Percentiles rank a stretch among this genome's conserved stretches.
phyloP scores from a whole-genome alignment of 805 yeast genomes.

The Spathaspora arborariae region DNA sequence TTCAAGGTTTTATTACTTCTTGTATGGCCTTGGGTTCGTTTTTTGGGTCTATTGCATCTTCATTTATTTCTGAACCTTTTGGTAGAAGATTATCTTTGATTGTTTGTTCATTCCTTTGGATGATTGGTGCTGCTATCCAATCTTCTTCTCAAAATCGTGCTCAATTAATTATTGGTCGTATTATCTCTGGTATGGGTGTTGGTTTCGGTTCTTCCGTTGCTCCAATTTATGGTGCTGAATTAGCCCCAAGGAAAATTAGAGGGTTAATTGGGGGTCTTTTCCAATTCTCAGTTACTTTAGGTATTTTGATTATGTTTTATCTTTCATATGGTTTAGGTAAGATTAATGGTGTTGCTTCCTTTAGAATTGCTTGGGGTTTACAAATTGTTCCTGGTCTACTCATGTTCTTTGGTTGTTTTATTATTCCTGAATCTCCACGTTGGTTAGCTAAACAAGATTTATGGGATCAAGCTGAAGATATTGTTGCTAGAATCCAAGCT shows the following conservation, averaged over 20 bases:
- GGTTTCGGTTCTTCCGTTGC: slow-evolving; percentile 66
- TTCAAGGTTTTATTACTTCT: slow-evolving; percentile 73
- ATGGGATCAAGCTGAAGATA: slow-evolving; percentile 42
- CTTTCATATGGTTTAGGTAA: slow-evolving; percentile 51
- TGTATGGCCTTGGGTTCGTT: slow-evolving; percentile 77
- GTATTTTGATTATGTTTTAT: slow-evolving; percentile 61
- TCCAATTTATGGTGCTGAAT: slow-evolving; percentile 64
- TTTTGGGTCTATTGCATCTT: slow-evolving; percentile 60
- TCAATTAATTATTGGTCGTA: slow-evolving; percentile 50
- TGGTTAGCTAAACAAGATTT: slow-evolving; percentile 44
- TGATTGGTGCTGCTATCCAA: slow-evolving; percentile 38
- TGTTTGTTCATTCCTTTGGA: slow-evolving; percentile 40
- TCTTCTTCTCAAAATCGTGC: slow-evolving; percentile 37
- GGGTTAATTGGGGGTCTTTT: slow-evolving; percentile 59
- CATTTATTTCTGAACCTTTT: slow-evolving; percentile 40
- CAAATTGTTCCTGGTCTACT: slow-evolving; percentile 37
- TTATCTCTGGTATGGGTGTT: slow-evolving; percentile 60
- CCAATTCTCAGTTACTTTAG: slow-evolving; percentile 63
- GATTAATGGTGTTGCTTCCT: slow-evolving; percentile 35
- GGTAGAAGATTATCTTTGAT: slow-evolving; percentile 41
- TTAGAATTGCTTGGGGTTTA: slow-evolving; percentile 39
- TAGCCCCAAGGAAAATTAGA: slow-evolving; percentile 57
- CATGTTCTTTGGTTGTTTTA: slow-evolving; percentile 31
- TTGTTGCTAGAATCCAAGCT: slow-evolving; percentile 40
- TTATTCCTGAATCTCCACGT: slow-evolving; percentile 48